These are phyloP conservation scores for Fusarium pseudonygamai DNA, from an alignment of 2,329 filamentous ascomycete genomes.

Conservation along the genomic window DNA sequence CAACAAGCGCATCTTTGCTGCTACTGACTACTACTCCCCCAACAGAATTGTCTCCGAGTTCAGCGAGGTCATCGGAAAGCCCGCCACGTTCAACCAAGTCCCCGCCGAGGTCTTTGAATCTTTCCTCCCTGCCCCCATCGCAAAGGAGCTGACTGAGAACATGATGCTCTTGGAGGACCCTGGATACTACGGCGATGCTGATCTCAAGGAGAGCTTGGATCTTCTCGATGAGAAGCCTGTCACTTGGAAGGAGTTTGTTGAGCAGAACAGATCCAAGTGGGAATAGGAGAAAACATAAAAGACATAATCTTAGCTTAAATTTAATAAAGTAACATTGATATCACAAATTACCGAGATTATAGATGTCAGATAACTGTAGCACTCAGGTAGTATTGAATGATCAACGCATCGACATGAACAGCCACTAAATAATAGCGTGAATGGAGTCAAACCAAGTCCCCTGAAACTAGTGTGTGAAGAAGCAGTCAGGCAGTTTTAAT, in stretches of 20 bases:
- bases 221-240: slow-evolving; percentile 50
- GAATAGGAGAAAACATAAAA: background rate
- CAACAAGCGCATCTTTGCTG: slow-evolving; percentile 50
- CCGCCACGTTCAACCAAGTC: slow-evolving; percentile 44
- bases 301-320: background rate
- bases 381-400: background rate
- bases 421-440: background rate
- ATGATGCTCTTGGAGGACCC: slow-evolving; percentile 53
- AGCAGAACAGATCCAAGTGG: slow-evolving; percentile 46
- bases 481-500: background rate
- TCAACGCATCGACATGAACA: background rate
- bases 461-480: background rate
- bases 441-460: background rate
- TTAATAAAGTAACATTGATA: background rate
- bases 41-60: slow-evolving; percentile 48
- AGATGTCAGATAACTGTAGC: no score
- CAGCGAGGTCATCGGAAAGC: slow-evolving; percentile 48
- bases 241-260: slow-evolving; percentile 51
- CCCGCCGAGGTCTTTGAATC: slow-evolving; percentile 49
- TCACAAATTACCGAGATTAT: background rate
- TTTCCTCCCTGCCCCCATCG: slow-evolving; percentile 42
- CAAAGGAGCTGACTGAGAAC: slow-evolving; percentile 54
- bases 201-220: slow-evolving; percentile 45
- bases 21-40: slow-evolving; percentile 50
- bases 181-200: slow-evolving; percentile 52